These are phyloP conservation scores for Suhomyces coccinellae DNA, from an alignment of 1,139 yeast species.

Conservation along the genomic window DNA sequence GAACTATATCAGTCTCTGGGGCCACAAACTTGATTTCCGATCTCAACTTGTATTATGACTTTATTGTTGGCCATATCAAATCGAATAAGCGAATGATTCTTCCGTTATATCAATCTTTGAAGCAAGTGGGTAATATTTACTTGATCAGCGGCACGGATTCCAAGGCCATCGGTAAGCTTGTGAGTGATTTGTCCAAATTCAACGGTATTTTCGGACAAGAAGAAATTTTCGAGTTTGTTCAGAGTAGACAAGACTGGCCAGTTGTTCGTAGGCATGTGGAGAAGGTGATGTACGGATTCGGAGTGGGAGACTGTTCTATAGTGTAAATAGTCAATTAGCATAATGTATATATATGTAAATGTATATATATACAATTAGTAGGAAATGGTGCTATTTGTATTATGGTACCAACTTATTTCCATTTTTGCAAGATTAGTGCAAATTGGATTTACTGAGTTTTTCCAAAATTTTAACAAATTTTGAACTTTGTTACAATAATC, in stretches of 20 bases:
- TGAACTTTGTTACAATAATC: too few relatives aligned
- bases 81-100: constrained; percentile 63
- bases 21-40: constrained; percentile 77
- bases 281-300: constrained; percentile 91
- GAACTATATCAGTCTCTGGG: constrained; percentile 75
- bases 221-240: constrained; percentile 89
- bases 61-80: constrained; percentile 58
- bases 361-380: too few relatives aligned
- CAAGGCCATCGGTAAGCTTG: constrained; percentile 79
- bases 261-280: constrained; percentile 77
- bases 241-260: constrained; percentile 85
- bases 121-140: constrained; percentile 80
- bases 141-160: constrained; percentile 76
- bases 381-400: too few relatives aligned
- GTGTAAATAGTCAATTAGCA: constrained; percentile 19
- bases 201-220: constrained; percentile 91
- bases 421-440: too few relatives aligned
- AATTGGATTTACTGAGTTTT: too few relatives aligned
- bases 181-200: constrained; percentile 81
- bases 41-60: constrained; percentile 73
- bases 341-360: too few relatives aligned
- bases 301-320: constrained; percentile 62
- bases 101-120: constrained; percentile 78
- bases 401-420: too few relatives aligned
- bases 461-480: too few relatives aligned